Base-by-base conservation (phyloP, 192 early-diverging fungal genomes). In the Coemansia sp. region DNA sequence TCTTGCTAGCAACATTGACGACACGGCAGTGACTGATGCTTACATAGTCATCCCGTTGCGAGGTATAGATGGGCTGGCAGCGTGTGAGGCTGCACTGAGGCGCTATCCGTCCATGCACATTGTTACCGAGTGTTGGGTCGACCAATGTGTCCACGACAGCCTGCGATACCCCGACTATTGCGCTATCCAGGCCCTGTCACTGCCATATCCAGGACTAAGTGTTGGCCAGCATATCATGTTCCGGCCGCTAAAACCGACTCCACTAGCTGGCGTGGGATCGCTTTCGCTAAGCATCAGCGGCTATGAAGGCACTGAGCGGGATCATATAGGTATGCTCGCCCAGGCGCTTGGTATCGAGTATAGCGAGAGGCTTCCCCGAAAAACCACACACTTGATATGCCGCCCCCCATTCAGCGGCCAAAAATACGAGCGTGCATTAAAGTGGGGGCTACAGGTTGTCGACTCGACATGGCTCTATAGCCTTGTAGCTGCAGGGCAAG, bases 401-500 rank as follows among this genome's bases (percentile, higher is more conserved):
- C 79, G 68, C 0, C 73, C 81, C 17, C 86, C 87, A 21, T 79
- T 76, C 45, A 77, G 72, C 42, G 92, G 92, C 13, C 87, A 83
- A 29, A 93, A 93, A 59, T 93, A 88, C 64, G 88, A 92, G 62
- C 89, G 88, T 53, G 92, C 92, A 1, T 29, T 86, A 50, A 89
- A 92, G 65, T 87, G 88, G 88, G 88, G 86, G 56, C 85, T 91
- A 21, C 82, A 88, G 35, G 83, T 89, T 62, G 88, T 89, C 2
- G 88, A 81, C 6, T 85, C 88, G 14, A 78, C 85, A 37, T 93
- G 84, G 84, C 14, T 82, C 16, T 82, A 79, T 31, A 46, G 46
- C 6, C 24, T 85, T 37, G 69, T 65, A 17, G 50, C 50, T 19
- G 21, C 67, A 37, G 62, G 41, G 24, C 14, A 24, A n/a, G 19